These are phyloP conservation scores for Emmonsia crescens DNA, from an alignment of 2,329 filamentous ascomycete genomes.

Conservation along the genomic window DNA sequence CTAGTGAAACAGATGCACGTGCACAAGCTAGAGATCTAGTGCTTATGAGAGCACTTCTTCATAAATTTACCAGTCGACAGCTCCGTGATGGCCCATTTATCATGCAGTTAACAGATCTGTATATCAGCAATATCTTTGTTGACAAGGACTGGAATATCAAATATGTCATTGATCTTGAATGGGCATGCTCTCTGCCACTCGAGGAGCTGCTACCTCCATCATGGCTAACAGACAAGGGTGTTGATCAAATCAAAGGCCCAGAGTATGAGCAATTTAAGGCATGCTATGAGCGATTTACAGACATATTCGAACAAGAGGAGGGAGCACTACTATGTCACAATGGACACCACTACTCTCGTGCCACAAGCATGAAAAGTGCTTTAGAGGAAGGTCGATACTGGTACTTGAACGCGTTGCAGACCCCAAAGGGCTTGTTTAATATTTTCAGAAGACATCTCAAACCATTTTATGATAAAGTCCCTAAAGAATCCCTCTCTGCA, in stretches of 20 bases:
- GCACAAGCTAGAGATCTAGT: slow-evolving; percentile 12
- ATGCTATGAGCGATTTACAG: slow-evolving; percentile 4
- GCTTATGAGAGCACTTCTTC: slow-evolving; percentile 20
- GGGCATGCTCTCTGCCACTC: slow-evolving; percentile 22
- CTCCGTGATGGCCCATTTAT: slow-evolving; percentile 23
- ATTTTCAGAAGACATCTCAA: slow-evolving; percentile 3
- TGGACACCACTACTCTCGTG: background rate
- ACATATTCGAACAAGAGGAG: slow-evolving; percentile 11
- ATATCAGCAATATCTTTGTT: slow-evolving; percentile 13
- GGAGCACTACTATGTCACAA: background rate
- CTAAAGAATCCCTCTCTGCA: background rate
- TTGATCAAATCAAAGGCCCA: slow-evolving; percentile 11
- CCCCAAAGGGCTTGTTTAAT: slow-evolving; percentile 8
- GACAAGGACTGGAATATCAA: slow-evolving; percentile 26
- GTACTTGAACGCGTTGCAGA: slow-evolving; percentile 6
- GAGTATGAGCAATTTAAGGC: slow-evolving; percentile 11
- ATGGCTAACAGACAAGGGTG: slow-evolving; percentile 3
- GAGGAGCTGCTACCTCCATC: slow-evolving; percentile 13
- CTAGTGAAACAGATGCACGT: background rate
- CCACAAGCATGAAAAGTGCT: background rate
- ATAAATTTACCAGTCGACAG: slow-evolving; percentile 19
- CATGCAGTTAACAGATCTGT: slow-evolving; percentile 27
- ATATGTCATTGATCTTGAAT: slow-evolving; percentile 27
- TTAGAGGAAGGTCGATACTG: slow-evolving; percentile 7
- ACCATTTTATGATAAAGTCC: background rate